Conservation (phyloP, 2,329 filamentous ascomycete species). For the Epichloe sp. region DNA sequence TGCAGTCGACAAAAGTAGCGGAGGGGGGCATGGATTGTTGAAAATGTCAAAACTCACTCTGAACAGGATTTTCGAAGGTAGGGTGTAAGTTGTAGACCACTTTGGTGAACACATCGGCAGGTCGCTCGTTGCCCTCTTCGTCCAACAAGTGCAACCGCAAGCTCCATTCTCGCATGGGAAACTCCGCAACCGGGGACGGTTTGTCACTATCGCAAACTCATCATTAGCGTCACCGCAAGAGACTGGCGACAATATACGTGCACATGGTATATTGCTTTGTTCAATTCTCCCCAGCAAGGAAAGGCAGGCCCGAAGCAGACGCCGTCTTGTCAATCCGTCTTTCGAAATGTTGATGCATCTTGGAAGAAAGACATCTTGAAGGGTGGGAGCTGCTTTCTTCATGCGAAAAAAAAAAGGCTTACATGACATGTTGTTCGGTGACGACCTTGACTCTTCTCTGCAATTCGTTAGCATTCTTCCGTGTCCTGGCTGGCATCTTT, state of each 20-base stretch:
- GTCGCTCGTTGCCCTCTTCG: constrained; percentile 70
- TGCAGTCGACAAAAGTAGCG: too few species aligned
- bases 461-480: constrained; percentile 22
- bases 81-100: constrained; percentile 88
- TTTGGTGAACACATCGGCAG: constrained; percentile 80
- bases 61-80: constrained; percentile 74
- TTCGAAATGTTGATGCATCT: background rate
- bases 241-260: background rate
- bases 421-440: constrained; percentile 84
- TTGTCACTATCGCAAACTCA: constrained; percentile 46
- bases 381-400: background rate
- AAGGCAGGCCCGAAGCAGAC: background rate
- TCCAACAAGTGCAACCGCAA: constrained; percentile 77
- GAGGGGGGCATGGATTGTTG: background rate
- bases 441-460: constrained; percentile 87
- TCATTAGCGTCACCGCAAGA: constrained; percentile 5
- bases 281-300: background rate
- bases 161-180: constrained; percentile 86
- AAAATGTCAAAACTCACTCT: constrained; percentile 47
- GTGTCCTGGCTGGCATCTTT: constrained; percentile 5
- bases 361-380: background rate
- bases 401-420: constrained; percentile 23
- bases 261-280: background rate
- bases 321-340: background rate
- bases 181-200: constrained; percentile 69